Conservation (phyloP, 1,284 basidiomycete species). For the Stygiomarasmius scandens region DNA sequence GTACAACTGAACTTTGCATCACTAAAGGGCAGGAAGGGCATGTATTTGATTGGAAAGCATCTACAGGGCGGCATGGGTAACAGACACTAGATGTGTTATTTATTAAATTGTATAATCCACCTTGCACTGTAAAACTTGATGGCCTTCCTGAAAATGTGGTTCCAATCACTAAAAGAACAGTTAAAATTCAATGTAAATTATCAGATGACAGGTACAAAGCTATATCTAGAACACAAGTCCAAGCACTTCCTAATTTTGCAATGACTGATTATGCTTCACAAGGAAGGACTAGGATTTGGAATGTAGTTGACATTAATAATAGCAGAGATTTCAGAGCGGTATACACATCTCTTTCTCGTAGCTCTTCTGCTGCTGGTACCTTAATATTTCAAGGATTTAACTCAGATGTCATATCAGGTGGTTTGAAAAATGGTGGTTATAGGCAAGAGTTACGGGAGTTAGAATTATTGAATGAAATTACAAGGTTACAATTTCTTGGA, state of each 20-base stretch:
- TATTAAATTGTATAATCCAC: slow-evolving; percentile 28
- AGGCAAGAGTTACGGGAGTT: no score
- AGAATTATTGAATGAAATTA: not conserved
- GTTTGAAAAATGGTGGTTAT: not conserved
- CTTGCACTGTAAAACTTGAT: slow-evolving; percentile 28
- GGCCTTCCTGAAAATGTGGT: slow-evolving; percentile 26
- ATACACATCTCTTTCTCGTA: slow-evolving; percentile 38
- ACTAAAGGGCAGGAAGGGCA: slow-evolving; percentile 44
- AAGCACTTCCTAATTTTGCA: slow-evolving; percentile 22
- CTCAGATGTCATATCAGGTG: slow-evolving; percentile 1
- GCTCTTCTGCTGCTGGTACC: slow-evolving; percentile 7
- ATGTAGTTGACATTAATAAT: slow-evolving; percentile 35
- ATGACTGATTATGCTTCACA: slow-evolving; percentile 41
- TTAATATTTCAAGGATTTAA: no score
- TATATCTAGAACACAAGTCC: slow-evolving; percentile 34
- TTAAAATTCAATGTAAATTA: slow-evolving; percentile 22
- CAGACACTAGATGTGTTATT: slow-evolving; percentile 24
- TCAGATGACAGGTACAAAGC: slow-evolving; percentile 26
- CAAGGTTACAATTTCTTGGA: no score
- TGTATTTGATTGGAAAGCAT: slow-evolving; percentile 33
- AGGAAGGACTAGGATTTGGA: slow-evolving; percentile 36
- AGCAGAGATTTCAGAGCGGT: slow-evolving; percentile 32
- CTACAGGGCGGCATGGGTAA: no score
- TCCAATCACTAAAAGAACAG: slow-evolving; percentile 7
- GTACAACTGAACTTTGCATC: slow-evolving; percentile 39